A percentile compares a stretch with the other conserved stretches of the same genome.
Evolutionary conservation across 2,329 filamentous ascomycete genomes (phyloP).

Genomic region (Orbilia ellipsospora): DNA sequence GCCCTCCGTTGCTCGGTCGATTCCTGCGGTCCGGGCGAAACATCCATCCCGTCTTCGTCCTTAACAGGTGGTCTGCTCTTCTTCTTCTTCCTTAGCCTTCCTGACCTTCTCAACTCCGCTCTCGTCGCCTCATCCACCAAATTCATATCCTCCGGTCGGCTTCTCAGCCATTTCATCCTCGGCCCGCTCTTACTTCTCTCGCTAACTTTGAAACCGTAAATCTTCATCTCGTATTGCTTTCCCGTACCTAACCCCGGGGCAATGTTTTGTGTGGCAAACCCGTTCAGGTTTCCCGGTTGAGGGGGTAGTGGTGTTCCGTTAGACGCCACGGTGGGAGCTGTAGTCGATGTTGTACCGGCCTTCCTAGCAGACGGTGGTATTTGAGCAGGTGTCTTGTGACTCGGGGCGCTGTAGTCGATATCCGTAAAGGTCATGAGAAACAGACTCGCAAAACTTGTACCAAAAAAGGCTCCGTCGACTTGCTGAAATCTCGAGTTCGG

Average conservation of each 20-base stretch:
- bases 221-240: conserved; percentile 91
- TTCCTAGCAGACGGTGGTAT: conserved; percentile 56
- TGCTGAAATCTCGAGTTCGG: conserved; percentile 97
- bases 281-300: conserved; percentile 71
- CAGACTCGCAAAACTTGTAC: conserved; percentile 93
- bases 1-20: conserved; percentile 39
- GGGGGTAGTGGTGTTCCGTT: conserved; percentile 22
- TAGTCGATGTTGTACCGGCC: conserved; percentile 23
- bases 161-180: conserved; percentile 95
- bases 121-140: conserved; percentile 83
- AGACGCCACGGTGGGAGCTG: conserved; percentile 28
- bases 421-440: conserved; percentile 99
- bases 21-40: conserved; percentile 46
- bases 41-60: conserved; percentile 52
- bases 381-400: conserved; percentile 65
- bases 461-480: conserved; percentile 97
- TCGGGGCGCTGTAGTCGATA: conserved; percentile 81
- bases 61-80: conserved; percentile 17
- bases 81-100: conserved; percentile 54
- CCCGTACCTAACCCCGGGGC: conserved; percentile 83
- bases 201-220: conserved; percentile 95
- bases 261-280: conserved; percentile 85
- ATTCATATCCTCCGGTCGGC: conserved; percentile 80
- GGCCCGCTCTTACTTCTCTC: conserved; percentile 90
- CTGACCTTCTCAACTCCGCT: conserved; percentile 43